Evolutionary conservation across 805 yeast species (phyloP).

Genomic region (Scheffersomyces coipomensis): DNA sequence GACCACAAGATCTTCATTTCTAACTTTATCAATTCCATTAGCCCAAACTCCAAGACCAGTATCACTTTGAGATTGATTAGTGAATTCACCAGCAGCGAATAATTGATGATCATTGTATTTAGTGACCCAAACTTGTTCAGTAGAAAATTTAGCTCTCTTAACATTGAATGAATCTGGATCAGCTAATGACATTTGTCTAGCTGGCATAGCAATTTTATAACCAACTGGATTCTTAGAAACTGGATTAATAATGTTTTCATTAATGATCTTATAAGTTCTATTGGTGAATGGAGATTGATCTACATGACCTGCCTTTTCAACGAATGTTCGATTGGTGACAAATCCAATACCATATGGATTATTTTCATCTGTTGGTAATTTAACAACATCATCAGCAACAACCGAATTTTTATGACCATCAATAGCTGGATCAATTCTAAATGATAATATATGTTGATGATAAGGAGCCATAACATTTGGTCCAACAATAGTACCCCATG

Average conservation of each 20-base stretch:
- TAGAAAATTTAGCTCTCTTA: conserved; percentile 72
- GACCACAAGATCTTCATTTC: conserved; percentile 73
- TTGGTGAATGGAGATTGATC: conserved; percentile 76
- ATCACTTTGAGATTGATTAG: conserved; percentile 72
- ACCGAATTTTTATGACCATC: conserved; percentile 81
- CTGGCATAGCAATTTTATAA: conserved; percentile 71
- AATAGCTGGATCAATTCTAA: conserved; percentile 78
- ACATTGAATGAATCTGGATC: conserved; percentile 60
- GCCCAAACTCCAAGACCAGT: conserved; percentile 75
- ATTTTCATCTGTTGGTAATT: conserved; percentile 53
- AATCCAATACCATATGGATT: conserved; percentile 75
- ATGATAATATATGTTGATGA: conserved; percentile 78
- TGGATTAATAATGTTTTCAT: conserved; percentile 70
- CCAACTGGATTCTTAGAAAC: conserved; percentile 71
- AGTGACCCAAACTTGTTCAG: conserved; percentile 80
- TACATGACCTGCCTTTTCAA: conserved; percentile 69
- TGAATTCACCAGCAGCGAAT: conserved; percentile 83
- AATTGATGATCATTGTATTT: conserved; percentile 70
- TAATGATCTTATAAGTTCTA: conserved; percentile 73
- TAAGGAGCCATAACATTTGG: conserved; percentile 82
- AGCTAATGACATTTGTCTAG: conserved; percentile 73
- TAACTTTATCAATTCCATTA: conserved; percentile 61
- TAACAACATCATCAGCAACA: conserved; percentile 64
- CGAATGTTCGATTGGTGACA: conserved; percentile 56
- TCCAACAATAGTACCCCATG: conserved; percentile 74